Conservation (phyloP, 768 basidiomycete species). For the Amanita molliuscula region DNA sequence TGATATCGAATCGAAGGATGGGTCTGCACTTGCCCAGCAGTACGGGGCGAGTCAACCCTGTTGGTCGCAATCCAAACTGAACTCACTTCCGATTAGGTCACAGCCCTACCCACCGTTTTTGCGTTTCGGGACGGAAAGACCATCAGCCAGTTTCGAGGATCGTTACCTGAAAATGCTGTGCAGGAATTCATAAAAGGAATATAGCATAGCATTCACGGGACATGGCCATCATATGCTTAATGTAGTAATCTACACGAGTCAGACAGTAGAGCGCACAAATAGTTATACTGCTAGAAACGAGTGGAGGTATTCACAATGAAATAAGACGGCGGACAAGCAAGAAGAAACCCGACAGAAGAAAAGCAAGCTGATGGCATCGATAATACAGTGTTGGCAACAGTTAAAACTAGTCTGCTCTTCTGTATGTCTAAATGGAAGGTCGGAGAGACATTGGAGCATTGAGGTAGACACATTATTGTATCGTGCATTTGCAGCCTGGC, state of each 20-base stretch:
- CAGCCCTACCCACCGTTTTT: slow-evolving; percentile 71
- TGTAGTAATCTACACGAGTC: slow-evolving; percentile 9
- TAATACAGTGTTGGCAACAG: not conserved
- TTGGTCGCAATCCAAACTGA: not conserved
- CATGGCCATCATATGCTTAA: not conserved
- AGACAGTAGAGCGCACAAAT: slow-evolving; percentile 7
- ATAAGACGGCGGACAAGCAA: not conserved
- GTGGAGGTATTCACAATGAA: slow-evolving; percentile 11
- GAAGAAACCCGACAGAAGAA: not conserved
- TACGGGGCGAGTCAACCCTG: slow-evolving; percentile 31
- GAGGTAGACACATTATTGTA: slow-evolving; percentile 33
- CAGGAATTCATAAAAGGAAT: slow-evolving; percentile 34
- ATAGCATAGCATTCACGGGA: slow-evolving; percentile 5
- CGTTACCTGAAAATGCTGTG: slow-evolving; percentile 33
- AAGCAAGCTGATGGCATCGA: not conserved
- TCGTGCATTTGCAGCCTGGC: slow-evolving; percentile 44
- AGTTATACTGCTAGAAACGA: slow-evolving; percentile 7
- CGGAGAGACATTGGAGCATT: not conserved
- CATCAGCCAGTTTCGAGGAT: slow-evolving; percentile 55
- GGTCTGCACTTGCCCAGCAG: slow-evolving; percentile 37
- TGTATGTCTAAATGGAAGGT: not conserved
- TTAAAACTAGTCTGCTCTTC: not conserved
- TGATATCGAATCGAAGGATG: slow-evolving; percentile 46
- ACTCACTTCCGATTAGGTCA: slow-evolving; percentile 31
- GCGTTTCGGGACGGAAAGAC: slow-evolving; percentile 60